A percentile compares a stretch with the other conserved stretches of the same genome.
Evolutionary conservation across 768 basidiomycete species (phyloP).

Genomic region (Leccinum obscurum): DNA sequence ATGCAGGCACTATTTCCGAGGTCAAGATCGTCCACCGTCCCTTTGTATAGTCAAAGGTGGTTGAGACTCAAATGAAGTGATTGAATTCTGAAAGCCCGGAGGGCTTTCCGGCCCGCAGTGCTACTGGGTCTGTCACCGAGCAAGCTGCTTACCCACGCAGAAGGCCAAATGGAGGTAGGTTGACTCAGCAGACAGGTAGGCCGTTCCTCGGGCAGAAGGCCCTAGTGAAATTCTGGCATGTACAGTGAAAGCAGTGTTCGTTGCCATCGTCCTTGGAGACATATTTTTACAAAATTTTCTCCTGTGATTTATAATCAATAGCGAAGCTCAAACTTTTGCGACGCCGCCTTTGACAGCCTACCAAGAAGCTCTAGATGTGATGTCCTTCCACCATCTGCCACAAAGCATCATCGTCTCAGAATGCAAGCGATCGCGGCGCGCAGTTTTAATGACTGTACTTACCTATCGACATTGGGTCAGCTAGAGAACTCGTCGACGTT

Average conservation of each 20-base stretch:
- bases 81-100: too few species aligned
- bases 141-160: too few species aligned
- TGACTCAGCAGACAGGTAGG: too few species aligned
- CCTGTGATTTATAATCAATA: too few species aligned
- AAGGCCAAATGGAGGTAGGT: too few species aligned
- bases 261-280: neutral
- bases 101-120: too few species aligned
- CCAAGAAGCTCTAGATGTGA: conserved; percentile 47
- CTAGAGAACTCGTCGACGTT: conserved; percentile 16
- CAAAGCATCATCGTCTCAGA: neutral
- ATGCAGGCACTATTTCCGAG: conserved; percentile 63
- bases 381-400: conserved; percentile 50
- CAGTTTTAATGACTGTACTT: neutral
- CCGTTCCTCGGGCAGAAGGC: too few species aligned
- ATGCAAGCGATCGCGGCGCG: neutral
- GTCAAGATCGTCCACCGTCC: conserved; percentile 90
- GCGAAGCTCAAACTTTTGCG: neutral
- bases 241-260: neutral
- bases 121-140: too few species aligned
- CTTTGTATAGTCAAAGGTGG: conserved; percentile 41
- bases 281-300: neutral
- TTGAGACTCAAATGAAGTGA: too few species aligned
- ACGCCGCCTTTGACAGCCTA: conserved; percentile 39
- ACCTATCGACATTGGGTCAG: conserved; percentile 25
- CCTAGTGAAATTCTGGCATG: too few species aligned